A percentile compares a stretch with the other conserved stretches of the same genome.
phyloP scores from a whole-genome alignment of 116 monocot genomes.

The Papilionanthe hybrid region DNA sequence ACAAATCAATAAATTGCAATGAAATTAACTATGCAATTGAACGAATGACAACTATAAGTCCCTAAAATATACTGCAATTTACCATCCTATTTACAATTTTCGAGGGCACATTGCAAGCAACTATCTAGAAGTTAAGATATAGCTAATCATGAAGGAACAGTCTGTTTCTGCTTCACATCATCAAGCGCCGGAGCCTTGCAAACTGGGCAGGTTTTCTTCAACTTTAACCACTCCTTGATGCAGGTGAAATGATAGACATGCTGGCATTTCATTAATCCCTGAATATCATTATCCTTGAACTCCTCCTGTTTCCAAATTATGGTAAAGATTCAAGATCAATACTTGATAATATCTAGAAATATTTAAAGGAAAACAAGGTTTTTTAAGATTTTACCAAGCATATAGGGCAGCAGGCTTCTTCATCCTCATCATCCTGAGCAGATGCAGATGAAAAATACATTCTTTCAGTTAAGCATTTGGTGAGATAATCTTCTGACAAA shows the following conservation, averaged over 20 bases:
- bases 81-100: background rate
- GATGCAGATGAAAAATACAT: background rate
- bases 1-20: background rate
- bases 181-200: background rate
- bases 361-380: background rate
- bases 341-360: too few species aligned
- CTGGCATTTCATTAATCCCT: background rate
- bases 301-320: slow-evolving; percentile 4
- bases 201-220: background rate
- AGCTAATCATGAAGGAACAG: background rate
- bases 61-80: background rate
- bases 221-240: background rate
- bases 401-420: slow-evolving; percentile 16
- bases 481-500: slow-evolving; percentile 19
- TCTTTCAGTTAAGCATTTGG: slow-evolving; percentile 22
- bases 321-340: too few species aligned
- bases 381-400: slow-evolving; percentile 21
- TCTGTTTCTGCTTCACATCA: background rate
- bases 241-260: slow-evolving; percentile 5
- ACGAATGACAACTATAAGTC: background rate
- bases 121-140: too few species aligned
- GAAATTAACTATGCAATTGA: background rate
- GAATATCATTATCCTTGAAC: background rate
- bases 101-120: too few species aligned
- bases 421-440: slow-evolving; percentile 7